These are phyloP conservation scores for Mycena galopus DNA, from an alignment of 768 basidiomycete genomes.

Conservation along the genomic window DNA sequence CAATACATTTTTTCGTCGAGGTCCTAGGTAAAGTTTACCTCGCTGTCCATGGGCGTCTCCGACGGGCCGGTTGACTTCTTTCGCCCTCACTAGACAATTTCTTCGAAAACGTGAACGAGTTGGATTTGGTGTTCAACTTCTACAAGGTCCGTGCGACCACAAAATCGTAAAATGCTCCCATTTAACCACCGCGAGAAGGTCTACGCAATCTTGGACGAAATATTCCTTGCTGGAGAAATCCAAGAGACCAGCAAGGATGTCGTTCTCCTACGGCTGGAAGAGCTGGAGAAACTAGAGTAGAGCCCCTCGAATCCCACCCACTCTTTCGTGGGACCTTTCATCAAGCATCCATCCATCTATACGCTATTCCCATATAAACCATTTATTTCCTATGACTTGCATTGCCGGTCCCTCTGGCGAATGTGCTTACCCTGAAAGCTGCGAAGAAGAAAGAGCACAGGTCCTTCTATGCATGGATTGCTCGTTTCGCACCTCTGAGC, in stretches of 20 bases:
- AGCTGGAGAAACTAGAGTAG: constrained; percentile 93
- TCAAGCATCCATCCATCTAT: background rate
- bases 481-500: no score
- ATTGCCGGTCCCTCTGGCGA: no score
- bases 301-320: background rate
- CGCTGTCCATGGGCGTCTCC: background rate
- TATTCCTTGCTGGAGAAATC: constrained; percentile 97
- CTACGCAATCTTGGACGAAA: constrained; percentile 97
- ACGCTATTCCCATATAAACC: no score
- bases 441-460: no score
- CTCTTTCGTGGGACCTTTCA: no score
- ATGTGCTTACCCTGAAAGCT: no score
- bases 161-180: no score
- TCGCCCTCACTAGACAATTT: constrained; percentile 77
- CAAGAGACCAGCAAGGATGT: constrained; percentile 99
- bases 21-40: constrained; percentile 78
- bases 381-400: no score
- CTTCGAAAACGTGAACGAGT: constrained; percentile 98
- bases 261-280: constrained; percentile 89
- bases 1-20: constrained; percentile 98
- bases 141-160: constrained; percentile 89
- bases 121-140: constrained; percentile 99
- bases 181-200: constrained; percentile 65
- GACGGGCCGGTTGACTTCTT: background rate
- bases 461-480: no score